phyloP scores from a whole-genome alignment of 2,329 filamentous ascomycete genomes.

The Sporothrix dimorphospora region DNA sequence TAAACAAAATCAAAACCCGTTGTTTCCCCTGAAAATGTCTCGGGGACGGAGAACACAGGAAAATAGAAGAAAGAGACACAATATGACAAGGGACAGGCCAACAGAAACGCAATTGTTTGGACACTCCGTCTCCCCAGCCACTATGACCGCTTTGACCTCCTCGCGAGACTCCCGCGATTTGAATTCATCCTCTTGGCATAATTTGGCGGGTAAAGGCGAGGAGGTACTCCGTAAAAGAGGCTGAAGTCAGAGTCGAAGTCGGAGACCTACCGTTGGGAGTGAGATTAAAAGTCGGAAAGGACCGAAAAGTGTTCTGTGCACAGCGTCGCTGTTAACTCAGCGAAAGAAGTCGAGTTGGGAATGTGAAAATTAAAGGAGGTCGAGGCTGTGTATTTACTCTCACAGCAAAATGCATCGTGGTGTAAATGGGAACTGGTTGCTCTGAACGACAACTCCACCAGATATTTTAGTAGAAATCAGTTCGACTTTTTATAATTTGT shows the following conservation, averaged over 20 bases:
- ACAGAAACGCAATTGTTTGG: no score
- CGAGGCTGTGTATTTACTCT: no score
- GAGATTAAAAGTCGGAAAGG: background rate
- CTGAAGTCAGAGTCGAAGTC: background rate
- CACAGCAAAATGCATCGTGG: no score
- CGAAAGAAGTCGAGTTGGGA: no score
- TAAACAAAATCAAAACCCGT: background rate
- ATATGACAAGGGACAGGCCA: no score
- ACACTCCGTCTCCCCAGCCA: background rate
- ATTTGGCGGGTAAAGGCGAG: background rate
- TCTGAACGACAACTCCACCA: background rate
- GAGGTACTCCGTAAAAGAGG: background rate
- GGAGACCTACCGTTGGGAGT: background rate
- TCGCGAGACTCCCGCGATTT: background rate
- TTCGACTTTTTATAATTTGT: background rate
- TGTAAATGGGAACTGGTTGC: no score
- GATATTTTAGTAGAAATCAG: background rate
- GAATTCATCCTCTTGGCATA: background rate
- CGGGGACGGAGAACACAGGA: background rate
- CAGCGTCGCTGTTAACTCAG: no score
- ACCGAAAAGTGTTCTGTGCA: no score
- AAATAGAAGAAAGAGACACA: background rate
- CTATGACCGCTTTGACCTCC: background rate
- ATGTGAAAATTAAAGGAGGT: no score
- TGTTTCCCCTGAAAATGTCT: constrained; percentile 3